A percentile compares a stretch with the other conserved stretches of the same genome.
These are phyloP conservation scores for Colletotrichum eremochloae DNA, from an alignment of 2,329 filamentous ascomycete genomes.

Conservation along the genomic window DNA sequence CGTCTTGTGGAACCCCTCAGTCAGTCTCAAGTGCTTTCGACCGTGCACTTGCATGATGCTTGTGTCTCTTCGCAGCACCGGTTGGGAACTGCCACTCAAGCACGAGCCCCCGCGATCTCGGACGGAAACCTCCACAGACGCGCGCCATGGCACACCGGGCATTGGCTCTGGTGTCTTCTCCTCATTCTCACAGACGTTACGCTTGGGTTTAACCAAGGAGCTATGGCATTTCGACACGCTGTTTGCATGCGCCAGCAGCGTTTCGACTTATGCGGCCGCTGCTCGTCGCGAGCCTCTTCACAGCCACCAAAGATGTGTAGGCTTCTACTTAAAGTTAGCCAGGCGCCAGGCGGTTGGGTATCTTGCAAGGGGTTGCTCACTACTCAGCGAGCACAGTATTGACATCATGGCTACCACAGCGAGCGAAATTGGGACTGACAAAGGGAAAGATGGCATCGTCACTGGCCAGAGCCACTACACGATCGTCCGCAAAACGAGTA, in stretches of 20 bases:
- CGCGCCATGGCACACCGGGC: neutral
- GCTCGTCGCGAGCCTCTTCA: neutral
- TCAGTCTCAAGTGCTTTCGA: neutral
- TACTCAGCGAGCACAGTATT: neutral
- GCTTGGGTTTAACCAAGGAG: neutral
- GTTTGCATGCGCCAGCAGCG: neutral
- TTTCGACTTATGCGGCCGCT: slow-evolving; percentile 3
- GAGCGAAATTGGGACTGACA: neutral
- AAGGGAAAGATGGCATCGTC: neutral
- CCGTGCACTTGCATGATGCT: neutral
- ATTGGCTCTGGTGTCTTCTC: neutral
- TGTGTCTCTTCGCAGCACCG: neutral
- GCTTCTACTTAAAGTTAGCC: neutral
- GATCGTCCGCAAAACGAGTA: slow-evolving; percentile 26
- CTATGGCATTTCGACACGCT: neutral
- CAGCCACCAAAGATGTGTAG: neutral
- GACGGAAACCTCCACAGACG: slow-evolving; percentile 3
- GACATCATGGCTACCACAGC: neutral
- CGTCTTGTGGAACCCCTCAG: too few relatives aligned
- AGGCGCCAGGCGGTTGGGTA: neutral
- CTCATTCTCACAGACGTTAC: slow-evolving; percentile 7
- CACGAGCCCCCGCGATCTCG: slow-evolving; percentile 1
- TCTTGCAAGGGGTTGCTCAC: neutral
- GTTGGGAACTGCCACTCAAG: neutral
- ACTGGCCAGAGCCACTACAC: slow-evolving; percentile 7